These are phyloP conservation scores for Penicillium odoratum DNA, from an alignment of 495 filamentous ascomycete species.

Conservation along the genomic window DNA sequence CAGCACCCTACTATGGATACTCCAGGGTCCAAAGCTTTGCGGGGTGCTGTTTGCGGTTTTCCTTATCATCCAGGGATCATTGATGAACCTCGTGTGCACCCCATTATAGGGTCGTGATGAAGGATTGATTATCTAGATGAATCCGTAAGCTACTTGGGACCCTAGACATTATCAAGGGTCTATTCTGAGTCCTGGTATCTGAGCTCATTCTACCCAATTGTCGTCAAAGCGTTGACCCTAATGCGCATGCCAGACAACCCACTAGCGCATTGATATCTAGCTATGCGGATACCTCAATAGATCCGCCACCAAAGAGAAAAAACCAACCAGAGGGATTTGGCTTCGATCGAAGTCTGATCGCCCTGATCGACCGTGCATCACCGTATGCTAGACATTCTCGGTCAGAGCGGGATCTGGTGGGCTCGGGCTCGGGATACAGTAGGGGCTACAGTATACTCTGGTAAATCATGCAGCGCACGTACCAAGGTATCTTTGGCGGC, in stretches of 20 bases:
- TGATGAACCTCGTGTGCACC: conserved; percentile 15
- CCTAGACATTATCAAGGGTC: background rate
- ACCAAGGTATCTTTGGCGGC: conserved; percentile 11
- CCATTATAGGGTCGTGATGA: background rate
- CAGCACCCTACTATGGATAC: conserved; percentile 4
- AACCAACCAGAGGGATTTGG: background rate
- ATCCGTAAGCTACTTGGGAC: background rate
- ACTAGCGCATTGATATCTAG: background rate
- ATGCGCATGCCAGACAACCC: conserved; percentile 19
- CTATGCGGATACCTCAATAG: conserved; percentile 19
- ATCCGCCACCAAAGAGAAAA: background rate
- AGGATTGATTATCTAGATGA: background rate
- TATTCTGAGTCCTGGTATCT: background rate
- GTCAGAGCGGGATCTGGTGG: background rate
- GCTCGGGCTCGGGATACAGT: background rate
- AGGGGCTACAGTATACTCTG: background rate
- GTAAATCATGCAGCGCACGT: conserved; percentile 6
- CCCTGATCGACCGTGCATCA: conserved; percentile 17
- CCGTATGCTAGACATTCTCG: conserved; percentile 14
- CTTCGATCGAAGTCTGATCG: conserved; percentile 1
- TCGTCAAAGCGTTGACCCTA: conserved; percentile 14
- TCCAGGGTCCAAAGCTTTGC: background rate
- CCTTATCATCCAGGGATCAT: conserved; percentile 1
- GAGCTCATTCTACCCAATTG: background rate
- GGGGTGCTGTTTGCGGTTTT: conserved; percentile 3